A percentile compares a stretch with the other conserved stretches of the same genome.
Evolutionary conservation across 805 yeast species (phyloP).

Genomic region (Ogataea glucozyma): DNA sequence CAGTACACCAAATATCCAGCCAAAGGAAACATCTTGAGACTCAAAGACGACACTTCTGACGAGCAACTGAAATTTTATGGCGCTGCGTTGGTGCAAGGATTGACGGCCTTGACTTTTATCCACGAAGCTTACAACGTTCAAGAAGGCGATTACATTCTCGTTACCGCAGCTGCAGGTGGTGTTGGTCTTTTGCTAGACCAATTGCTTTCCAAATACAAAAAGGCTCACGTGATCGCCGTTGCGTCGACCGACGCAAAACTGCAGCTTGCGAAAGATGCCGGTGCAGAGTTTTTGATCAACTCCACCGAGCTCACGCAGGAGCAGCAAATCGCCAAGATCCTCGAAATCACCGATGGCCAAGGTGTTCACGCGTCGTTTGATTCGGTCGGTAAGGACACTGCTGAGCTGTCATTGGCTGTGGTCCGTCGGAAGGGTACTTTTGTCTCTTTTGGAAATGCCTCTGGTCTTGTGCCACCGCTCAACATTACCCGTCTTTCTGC

Average conservation of each 20-base stretch:
- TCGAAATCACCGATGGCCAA: conserved; percentile 59
- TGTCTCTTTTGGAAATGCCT: conserved; percentile 81
- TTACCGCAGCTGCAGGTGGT: conserved; percentile 97
- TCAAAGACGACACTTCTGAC: conserved; percentile 50
- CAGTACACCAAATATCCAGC: conserved; percentile 61
- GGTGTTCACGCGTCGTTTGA: conserved; percentile 75
- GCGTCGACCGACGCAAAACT: conserved; percentile 80
- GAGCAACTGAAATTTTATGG: conserved; percentile 56
- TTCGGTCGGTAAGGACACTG: conserved; percentile 77
- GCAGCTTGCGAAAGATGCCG: conserved; percentile 60
- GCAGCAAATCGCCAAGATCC: conserved; percentile 55
- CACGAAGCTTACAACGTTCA: conserved; percentile 66
- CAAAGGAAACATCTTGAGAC: conserved; percentile 41
- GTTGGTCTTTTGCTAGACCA: conserved; percentile 77
- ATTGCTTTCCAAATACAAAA: conserved; percentile 51
- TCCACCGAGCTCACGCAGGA: conserved; percentile 42
- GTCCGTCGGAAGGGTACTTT: conserved; percentile 72
- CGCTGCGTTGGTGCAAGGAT: conserved; percentile 65
- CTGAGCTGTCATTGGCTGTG: conserved; percentile 58
- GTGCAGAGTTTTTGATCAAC: conserved; percentile 75
- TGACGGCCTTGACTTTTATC: conserved; percentile 76
- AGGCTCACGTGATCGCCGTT: conserved; percentile 82
- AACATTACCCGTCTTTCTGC: conserved; percentile 48
- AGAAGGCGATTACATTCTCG: conserved; percentile 68
- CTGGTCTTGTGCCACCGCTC: conserved; percentile 81